A percentile compares a stretch with the other conserved stretches of the same genome.
Evolutionary conservation across 192 early-diverging fungal genomes (phyloP).

Genomic region (Podila clonocystis): DNA sequence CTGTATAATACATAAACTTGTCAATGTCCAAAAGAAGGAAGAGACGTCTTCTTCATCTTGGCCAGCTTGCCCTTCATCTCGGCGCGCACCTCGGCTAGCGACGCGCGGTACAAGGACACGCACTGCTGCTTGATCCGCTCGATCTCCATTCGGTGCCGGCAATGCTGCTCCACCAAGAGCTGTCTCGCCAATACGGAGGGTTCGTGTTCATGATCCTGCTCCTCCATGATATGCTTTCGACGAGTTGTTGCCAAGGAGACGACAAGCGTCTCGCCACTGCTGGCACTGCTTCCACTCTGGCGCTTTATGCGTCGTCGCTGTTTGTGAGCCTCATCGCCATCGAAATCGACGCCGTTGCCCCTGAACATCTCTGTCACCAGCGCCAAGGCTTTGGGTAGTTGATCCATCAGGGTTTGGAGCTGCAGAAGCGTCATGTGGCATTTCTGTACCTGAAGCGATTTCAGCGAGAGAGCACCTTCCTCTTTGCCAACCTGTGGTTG

Average conservation of each 20-base stretch:
- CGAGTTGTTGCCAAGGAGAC: neutral
- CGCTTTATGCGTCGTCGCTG: neutral
- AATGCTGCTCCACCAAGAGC: conserved; percentile 2
- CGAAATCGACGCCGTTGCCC: neutral
- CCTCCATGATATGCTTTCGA: neutral
- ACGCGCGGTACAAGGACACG: conserved; percentile 15
- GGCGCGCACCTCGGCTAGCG: conserved; percentile 13
- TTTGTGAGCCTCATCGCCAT: neutral
- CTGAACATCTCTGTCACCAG: neutral
- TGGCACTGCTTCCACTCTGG: neutral
- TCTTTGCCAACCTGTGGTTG: neutral
- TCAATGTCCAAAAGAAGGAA: neutral
- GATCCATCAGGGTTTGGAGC: neutral
- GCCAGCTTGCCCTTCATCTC: conserved; percentile 14
- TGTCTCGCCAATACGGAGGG: neutral
- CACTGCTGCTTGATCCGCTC: conserved; percentile 25
- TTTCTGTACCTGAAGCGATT: neutral
- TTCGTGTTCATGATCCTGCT: neutral
- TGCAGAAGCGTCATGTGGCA: neutral
- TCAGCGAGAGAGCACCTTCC: neutral
- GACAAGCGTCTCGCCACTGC: neutral
- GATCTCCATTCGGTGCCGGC: conserved; percentile 9
- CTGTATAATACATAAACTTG: neutral
- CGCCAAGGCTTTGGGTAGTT: neutral
- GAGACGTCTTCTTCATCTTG: neutral